Evolutionary conservation across 1,139 yeast species (phyloP), one percentile per base, ranked within the genome.

Genomic region (Sugiyamaella paludigena): DNA sequence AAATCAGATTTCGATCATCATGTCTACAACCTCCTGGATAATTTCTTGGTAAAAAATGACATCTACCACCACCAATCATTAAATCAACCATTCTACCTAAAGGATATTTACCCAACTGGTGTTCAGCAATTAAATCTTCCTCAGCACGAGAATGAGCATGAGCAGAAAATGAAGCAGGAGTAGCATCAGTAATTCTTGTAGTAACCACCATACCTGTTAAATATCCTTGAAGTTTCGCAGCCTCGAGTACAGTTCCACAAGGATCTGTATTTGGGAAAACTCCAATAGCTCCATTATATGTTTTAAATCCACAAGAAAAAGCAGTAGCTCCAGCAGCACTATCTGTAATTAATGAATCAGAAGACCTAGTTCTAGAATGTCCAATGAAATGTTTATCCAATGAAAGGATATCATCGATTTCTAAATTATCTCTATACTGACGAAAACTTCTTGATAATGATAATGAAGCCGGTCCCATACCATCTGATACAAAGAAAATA

Each of bases 261-360:
- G 96, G 92, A 26, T 62, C 61, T 44, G 74, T 72, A 19, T 73
- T 70, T 1, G 85, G 78, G 51, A 76, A 77, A 16, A 88, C 94
- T 12, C 87, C 91, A 62, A 87, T 84, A 11, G 92, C 96, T 7
- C 89, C 91, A 64, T 88, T 88, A 68, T 86, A 87, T 10, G 89
- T 71, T 69, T 88, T 88, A 58, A 80, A 60, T 7, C 81, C 91
- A 64, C 95, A 84, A 0, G 94, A 74, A 62, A 86, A 88, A 0
- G 95, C 96, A 10, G 95, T 87, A 19, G 96, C 96, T 13, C 96
- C 96, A 2, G 96, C 96, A 9, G 96, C 96, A 28, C 94, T 84
- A 65, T 88, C 96, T 0, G 96, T 88, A 53, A 88, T 77, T 56
- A 84, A 72, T 1, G 92, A 84, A 51, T 76, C 73, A 32, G 79